These are phyloP conservation scores for Candida quercuum DNA, from an alignment of 805 yeast species.

Conservation along the genomic window DNA sequence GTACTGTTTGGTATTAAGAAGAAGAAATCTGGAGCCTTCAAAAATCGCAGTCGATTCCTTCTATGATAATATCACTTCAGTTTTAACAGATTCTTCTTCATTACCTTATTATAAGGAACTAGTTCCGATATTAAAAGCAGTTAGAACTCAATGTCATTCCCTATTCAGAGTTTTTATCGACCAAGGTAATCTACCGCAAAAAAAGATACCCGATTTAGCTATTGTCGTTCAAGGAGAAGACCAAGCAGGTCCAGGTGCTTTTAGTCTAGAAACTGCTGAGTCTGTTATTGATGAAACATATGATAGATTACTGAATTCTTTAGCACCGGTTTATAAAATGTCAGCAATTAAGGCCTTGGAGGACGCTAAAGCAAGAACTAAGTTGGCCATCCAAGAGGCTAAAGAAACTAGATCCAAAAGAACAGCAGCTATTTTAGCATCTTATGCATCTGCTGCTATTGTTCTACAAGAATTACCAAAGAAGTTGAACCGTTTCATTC, in stretches of 20 bases:
- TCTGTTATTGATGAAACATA: conserved; percentile 59
- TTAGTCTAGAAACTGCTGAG: conserved; percentile 73
- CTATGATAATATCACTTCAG: conserved; percentile 26
- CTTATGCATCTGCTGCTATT: conserved; percentile 71
- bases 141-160: conserved; percentile 84
- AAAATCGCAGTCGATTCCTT: conserved; percentile 21
- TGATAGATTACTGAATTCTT: conserved; percentile 53
- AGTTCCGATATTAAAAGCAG: conserved; percentile 78
- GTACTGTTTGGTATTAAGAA: conserved; percentile 36
- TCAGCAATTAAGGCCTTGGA: conserved; percentile 67
- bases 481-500: conserved; percentile 82
- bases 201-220: conserved; percentile 76
- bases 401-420: conserved; percentile 44
- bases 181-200: conserved; percentile 64
- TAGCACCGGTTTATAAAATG: conserved; percentile 68
- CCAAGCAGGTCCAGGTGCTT: conserved; percentile 93
- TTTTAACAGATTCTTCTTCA: conserved; percentile 36
- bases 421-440: conserved; percentile 58
- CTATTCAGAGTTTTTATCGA: conserved; percentile 73
- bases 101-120: conserved; percentile 71
- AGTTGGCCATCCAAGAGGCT: conserved; percentile 65
- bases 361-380: conserved; percentile 69
- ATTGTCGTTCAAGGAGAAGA: conserved; percentile 90
- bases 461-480: conserved; percentile 66
- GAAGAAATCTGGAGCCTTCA: conserved; percentile 19